Conservation (phyloP, 176 grass and related monocot genomes). For the Hordeum marinum region DNA sequence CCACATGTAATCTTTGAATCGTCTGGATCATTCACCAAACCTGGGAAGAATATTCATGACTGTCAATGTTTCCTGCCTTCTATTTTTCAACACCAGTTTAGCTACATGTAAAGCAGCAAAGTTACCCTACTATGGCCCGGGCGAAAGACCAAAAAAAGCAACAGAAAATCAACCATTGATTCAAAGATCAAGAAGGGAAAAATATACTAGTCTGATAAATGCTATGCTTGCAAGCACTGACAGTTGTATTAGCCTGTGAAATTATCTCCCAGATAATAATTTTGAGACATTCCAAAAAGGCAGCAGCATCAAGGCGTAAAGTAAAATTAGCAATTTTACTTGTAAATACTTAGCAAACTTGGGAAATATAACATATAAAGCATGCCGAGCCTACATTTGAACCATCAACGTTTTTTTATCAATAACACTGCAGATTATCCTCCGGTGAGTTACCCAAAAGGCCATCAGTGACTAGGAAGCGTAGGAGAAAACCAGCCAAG, state of each 20-base stretch:
- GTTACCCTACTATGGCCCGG: neutral
- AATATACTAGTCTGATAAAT: neutral
- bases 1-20: constrained; percentile 31
- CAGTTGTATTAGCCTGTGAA: neutral
- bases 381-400: neutral
- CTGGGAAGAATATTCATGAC: neutral
- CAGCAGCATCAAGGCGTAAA: neutral
- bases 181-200: neutral
- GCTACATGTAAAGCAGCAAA: neutral
- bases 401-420: neutral
- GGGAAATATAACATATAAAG: neutral
- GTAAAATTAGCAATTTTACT: neutral
- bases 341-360: neutral
- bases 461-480: neutral
- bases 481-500: constrained; percentile 10
- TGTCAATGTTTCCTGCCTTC: neutral
- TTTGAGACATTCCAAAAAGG: neutral
- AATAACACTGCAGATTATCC: neutral
- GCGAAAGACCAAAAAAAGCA: neutral
- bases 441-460: constrained; percentile 11
- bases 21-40: constrained; percentile 24
- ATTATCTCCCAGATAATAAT: neutral
- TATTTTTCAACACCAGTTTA: neutral
- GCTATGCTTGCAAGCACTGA: neutral
- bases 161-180: neutral